Base-by-base conservation (phyloP, 352 stramenopile species). In the Phytophthora kernoviae region DNA sequence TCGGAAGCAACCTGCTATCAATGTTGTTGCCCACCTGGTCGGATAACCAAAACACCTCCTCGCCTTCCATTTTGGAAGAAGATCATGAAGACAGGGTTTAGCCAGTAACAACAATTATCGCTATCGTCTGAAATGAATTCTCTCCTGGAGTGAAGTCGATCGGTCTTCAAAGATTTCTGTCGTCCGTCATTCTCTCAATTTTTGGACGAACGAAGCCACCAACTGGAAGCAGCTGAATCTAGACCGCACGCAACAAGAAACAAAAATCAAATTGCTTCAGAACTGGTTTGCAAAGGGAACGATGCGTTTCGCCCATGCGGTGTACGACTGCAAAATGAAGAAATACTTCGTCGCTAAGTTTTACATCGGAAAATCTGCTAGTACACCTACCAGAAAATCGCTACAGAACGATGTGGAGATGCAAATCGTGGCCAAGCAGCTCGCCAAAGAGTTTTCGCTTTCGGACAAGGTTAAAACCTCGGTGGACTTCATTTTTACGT, bases 401-500 rank as follows among this genome's bases (percentile, higher is more conserved):
- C n/a, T 73, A 4, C 17, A 64, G 20, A 68, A 70, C 12, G 70
- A 84, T 41, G 70, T 84, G 3, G 52, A 70, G 32, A 76, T 60
- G 41, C 68, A 84, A 20, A 64, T 68, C 14, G 68, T 80, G 11
- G 70, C 70, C 22, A 80, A 80, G 50, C 49, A 52, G 7, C 62
- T 82, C 9, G 73, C 58, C 21, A 59, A 40, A 1, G 58, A 72
- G 43, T 82, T 79, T 36, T 74, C 72, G 7, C n/a, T 61, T 5
- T 54, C 51, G 0, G 58, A 69, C 21, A 18, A 60, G 2, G 49
- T 73, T 4, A 58, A 67, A 5, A 60, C 68, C 11, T 51, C 52
- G 2, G 69, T 82, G 22, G 70, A 81, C 53, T 81, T 84, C 34
- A 70, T 80, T 24, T 76, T 61, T 32, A 77, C 73, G 22, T 80